phyloP scores from a whole-genome alignment of 1,284 basidiomycete genomes.

The Tilletia horrida region DNA sequence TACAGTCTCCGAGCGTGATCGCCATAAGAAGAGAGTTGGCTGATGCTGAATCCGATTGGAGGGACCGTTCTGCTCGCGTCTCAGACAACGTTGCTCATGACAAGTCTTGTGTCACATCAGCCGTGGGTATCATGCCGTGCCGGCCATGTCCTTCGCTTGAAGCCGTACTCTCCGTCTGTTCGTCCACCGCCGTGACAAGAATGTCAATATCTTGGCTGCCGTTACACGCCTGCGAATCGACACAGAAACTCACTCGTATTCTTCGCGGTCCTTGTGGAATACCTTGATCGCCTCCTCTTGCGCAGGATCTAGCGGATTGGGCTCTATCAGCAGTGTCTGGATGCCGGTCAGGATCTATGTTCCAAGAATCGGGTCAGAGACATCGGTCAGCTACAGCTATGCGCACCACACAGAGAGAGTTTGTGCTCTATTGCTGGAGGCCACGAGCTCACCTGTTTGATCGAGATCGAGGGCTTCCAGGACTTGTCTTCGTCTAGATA shows the following conservation, averaged over 20 bases:
- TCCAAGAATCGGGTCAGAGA: constrained; percentile 4
- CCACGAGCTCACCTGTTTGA: constrained; percentile 75
- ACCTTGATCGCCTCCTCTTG: constrained; percentile 96
- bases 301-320: constrained; percentile 90
- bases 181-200: neutral
- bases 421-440: neutral
- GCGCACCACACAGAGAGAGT: neutral
- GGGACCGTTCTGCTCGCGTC: too few relatives aligned
- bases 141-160: constrained; percentile 10
- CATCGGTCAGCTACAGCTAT: constrained; percentile 9
- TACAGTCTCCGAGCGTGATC: too few relatives aligned
- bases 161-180: constrained; percentile 13
- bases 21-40: too few relatives aligned
- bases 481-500: constrained; percentile 87
- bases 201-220: neutral
- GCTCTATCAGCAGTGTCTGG: constrained; percentile 88
- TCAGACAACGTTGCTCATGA: too few relatives aligned
- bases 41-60: too few relatives aligned
- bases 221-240: neutral
- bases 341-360: constrained; percentile 85
- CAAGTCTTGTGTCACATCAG: neutral
- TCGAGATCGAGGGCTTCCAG: constrained; percentile 98
- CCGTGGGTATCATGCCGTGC: neutral
- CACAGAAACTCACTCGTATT: constrained; percentile 41
- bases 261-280: constrained; percentile 69